These are phyloP conservation scores for Hypomontagnella monticulosa DNA, from an alignment of 495 filamentous ascomycete genomes.

Conservation along the genomic window DNA sequence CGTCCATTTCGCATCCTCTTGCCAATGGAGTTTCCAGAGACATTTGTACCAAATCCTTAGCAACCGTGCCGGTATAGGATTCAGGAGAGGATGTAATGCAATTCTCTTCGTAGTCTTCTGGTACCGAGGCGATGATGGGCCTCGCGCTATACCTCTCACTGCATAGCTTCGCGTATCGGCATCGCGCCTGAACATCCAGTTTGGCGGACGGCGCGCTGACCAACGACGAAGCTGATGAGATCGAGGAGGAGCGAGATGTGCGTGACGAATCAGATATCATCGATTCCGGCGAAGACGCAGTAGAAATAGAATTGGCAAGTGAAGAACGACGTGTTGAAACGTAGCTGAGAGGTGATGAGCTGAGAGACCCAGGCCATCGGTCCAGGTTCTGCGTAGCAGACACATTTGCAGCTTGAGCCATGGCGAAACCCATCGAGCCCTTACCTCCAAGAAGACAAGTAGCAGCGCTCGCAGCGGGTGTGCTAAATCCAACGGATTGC, in stretches of 20 bases:
- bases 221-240: slow-evolving; percentile 74
- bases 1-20: slow-evolving; percentile 56
- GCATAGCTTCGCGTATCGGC: slow-evolving; percentile 75
- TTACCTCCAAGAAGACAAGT: slow-evolving; percentile 60
- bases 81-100: slow-evolving; percentile 70
- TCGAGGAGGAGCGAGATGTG: slow-evolving; percentile 77
- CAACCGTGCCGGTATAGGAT: slow-evolving; percentile 63
- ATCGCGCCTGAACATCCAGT: slow-evolving; percentile 84
- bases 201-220: slow-evolving; percentile 72
- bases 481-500: slow-evolving; percentile 74
- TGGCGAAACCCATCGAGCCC: slow-evolving; percentile 77
- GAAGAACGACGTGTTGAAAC: slow-evolving; percentile 75
- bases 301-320: slow-evolving; percentile 78
- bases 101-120: slow-evolving; percentile 63
- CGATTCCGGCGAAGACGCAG: slow-evolving; percentile 86
- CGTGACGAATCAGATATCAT: slow-evolving; percentile 87
- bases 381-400: slow-evolving; percentile 65
- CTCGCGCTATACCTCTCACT: slow-evolving; percentile 60
- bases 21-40: slow-evolving; percentile 61
- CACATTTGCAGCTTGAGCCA: slow-evolving; percentile 76
- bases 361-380: slow-evolving; percentile 68
- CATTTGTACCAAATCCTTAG: slow-evolving; percentile 63
- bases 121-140: slow-evolving; percentile 61
- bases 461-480: slow-evolving; percentile 89
- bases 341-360: slow-evolving; percentile 64